These are phyloP conservation scores for Ballota nigra DNA, from an alignment of 257 asterid genomes.

Conservation along the genomic window DNA sequence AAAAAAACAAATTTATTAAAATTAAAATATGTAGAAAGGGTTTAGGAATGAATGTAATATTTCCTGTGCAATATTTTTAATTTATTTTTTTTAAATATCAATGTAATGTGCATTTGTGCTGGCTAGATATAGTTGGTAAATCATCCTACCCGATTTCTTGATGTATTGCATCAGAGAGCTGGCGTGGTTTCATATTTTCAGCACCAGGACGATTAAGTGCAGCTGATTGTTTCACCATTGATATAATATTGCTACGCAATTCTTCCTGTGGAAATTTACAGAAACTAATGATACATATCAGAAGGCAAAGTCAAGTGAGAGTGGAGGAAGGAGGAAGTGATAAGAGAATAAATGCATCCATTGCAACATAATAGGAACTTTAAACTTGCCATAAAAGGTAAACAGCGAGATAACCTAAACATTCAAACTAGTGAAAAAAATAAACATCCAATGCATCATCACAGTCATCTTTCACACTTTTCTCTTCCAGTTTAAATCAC, in stretches of 20 bases:
- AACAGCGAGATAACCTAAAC: not conserved
- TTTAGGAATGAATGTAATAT: no score
- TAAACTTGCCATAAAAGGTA: not conserved
- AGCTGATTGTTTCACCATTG: slow-evolving; percentile 69
- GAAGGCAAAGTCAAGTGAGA: slow-evolving; percentile 17
- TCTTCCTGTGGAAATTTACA: slow-evolving; percentile 50
- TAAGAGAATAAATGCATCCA: not conserved
- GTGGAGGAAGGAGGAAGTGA: not conserved
- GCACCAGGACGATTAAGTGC: slow-evolving; percentile 76
- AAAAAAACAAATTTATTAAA: not conserved
- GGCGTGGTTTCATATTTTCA: slow-evolving; percentile 85
- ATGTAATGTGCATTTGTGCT: not conserved
- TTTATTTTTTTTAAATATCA: not conserved
- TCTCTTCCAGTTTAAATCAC: not conserved
- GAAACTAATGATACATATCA: not conserved
- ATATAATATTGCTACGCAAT: slow-evolving; percentile 55
- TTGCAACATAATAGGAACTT: not conserved
- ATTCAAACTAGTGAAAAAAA: not conserved
- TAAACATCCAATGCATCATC: not conserved
- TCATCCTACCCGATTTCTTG: slow-evolving; percentile 78
- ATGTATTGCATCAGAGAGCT: slow-evolving; percentile 93
- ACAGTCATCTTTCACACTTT: not conserved
- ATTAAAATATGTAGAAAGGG: no score
- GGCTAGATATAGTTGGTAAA: not conserved
- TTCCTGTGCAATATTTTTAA: not conserved